Base-by-base conservation (phyloP, 768 basidiomycete genomes). In the Termitomyces sp. region DNA sequence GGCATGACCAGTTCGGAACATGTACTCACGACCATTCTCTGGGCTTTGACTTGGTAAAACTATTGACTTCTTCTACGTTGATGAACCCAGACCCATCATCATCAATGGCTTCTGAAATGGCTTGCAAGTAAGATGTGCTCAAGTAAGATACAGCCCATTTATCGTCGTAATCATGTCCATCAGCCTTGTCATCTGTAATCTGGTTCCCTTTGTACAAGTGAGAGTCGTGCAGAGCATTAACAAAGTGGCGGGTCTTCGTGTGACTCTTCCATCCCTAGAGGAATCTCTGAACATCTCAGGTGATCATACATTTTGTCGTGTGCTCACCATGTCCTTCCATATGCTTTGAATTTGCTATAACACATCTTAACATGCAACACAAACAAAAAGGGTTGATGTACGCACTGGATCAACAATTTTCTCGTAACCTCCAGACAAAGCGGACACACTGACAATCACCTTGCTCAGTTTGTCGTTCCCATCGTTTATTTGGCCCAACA, bases 1-100 rank as follows among this genome's bases (percentile, higher is more conserved):
- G 10, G 4, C 13, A 23, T 23, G 23, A 23, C 23, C 23, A 23
- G 23, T 23, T 23, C 23, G 23, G 23, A 23, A 23, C 1, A 23
- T 1, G 23, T 23, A 23, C 23, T 23, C 23, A 23, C 23, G 23
- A 23, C 23, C 23, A 23, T 23, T 23, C 23, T 23, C 30, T 26
- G 6, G 56, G 56, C n/a, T 48, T 48, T 38, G 32, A 50, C 0
- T 13, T 43, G 10, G 56, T 50, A 33, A 57, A 57, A 38, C 4
- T 23, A 14, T 57, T 57, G 2, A 50, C 26, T 40, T 57, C 56
- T 9, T 33, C 38, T 30, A 50, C 43, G 30, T 18, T 57, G 5
- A 57, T 50, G 16, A 57, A 50, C 9, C 56, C 49, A 4, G 56
- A 57, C 4, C 56, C 56, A 32, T 57, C 56, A 23, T 57, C 56